A percentile compares a stretch with the other conserved stretches of the same genome.
phyloP scores from a whole-genome alignment of 2,329 filamentous ascomycete genomes.

The Cladosporium sp. region DNA sequence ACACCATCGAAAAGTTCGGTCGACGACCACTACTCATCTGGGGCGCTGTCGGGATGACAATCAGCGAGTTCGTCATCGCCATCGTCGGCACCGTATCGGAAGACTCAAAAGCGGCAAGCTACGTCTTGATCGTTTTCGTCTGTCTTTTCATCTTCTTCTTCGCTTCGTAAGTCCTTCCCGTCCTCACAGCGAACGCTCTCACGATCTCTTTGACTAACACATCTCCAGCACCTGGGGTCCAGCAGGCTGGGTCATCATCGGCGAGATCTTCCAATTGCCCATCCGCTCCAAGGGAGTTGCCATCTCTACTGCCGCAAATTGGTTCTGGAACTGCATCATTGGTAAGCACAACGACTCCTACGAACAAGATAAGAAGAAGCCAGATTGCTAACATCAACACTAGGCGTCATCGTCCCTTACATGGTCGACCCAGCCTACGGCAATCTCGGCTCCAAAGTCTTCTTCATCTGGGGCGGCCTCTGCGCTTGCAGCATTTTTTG shows the following conservation, averaged over 20 bases:
- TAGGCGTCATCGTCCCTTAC: conserved; percentile 69
- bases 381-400: conserved; percentile 34
- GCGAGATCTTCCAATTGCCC: conserved; percentile 79
- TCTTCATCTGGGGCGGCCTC: conserved; percentile 43
- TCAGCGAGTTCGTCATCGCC: conserved; percentile 82
- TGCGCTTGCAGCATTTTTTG: conserved; percentile 32
- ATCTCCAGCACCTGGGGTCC: conserved; percentile 50
- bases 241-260: conserved; percentile 60
- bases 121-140: conserved; percentile 71
- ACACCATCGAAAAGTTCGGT: conserved; percentile 75
- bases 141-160: conserved; percentile 93
- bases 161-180: conserved; percentile 50
- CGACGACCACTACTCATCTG: conserved; percentile 74
- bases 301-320: conserved; percentile 83
- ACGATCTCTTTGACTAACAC: neutral
- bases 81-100: conserved; percentile 51
- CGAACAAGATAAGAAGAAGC: too few relatives aligned
- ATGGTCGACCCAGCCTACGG: conserved; percentile 60
- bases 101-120: conserved; percentile 47
- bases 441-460: conserved; percentile 45
- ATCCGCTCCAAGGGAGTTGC: conserved; percentile 58
- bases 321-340: conserved; percentile 72
- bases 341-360: neutral
- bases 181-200: neutral
- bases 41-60: conserved; percentile 74